phyloP scores from a whole-genome alignment of 192 early-diverging fungal genomes.

The Coemansia sp. region DNA sequence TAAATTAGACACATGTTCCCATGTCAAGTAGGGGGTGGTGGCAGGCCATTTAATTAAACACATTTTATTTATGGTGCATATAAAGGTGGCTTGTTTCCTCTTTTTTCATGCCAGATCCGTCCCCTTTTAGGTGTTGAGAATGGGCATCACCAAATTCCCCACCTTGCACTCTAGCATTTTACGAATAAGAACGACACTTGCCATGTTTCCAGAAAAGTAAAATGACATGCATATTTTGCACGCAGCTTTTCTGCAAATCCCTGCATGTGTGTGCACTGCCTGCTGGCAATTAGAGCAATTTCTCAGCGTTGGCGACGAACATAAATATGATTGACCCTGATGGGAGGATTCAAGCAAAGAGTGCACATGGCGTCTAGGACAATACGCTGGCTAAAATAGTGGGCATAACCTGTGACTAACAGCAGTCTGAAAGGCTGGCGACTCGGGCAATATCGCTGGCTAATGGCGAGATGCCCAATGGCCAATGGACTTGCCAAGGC shows the following conservation, averaged over 20 bases:
- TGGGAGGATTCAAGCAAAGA: no score
- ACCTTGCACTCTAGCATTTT: no score
- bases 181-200: no score
- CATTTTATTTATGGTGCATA: not conserved
- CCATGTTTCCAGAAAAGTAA: no score
- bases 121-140: no score
- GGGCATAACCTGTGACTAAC: not conserved
- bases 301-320: not conserved
- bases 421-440: not conserved
- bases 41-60: not conserved
- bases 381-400: not conserved
- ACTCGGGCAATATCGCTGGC: not conserved
- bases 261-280: not conserved
- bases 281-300: not conserved
- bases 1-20: not conserved
- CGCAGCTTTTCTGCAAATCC: not conserved
- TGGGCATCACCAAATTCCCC: no score
- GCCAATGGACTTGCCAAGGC: no score
- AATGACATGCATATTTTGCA: no score
- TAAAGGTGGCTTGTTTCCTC: not conserved
- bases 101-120: no score
- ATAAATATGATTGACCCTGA: not conserved
- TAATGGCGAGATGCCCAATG: no score
- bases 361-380: no score
- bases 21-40: not conserved